Conservation (phyloP, 2,329 filamentous ascomycete genomes). For the Aaosphaeria arxii region DNA sequence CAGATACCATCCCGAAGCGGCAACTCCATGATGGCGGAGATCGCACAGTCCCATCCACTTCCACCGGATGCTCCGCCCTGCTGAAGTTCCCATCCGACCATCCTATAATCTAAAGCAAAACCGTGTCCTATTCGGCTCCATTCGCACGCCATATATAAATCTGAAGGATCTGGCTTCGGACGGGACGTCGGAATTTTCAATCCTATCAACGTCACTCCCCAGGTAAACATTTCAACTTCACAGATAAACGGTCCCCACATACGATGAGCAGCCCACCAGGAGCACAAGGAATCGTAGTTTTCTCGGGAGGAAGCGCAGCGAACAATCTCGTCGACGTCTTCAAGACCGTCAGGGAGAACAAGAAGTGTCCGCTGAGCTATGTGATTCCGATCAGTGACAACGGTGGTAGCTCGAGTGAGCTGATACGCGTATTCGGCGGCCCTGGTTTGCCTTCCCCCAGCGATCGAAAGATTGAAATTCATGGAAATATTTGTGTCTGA, state of each 20-base stretch:
- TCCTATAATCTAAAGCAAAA: too few relatives aligned
- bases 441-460: constrained; percentile 58
- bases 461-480: constrained; percentile 12
- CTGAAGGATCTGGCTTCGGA: too few relatives aligned
- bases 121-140: too few relatives aligned
- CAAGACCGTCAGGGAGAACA: constrained; percentile 57
- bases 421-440: constrained; percentile 91
- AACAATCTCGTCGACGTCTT: constrained; percentile 94
- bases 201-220: too few relatives aligned
- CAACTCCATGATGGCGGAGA: too few relatives aligned
- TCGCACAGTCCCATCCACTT: too few relatives aligned
- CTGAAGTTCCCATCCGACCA: too few relatives aligned
- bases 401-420: constrained; percentile 87
- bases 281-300: constrained; percentile 68
- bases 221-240: constrained; percentile 1
- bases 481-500: neutral
- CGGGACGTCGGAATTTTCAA: too few relatives aligned
- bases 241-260: neutral
- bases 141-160: too few relatives aligned
- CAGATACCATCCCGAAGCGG: too few relatives aligned
- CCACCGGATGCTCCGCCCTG: too few relatives aligned
- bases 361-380: constrained; percentile 69
- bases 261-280: constrained; percentile 23
- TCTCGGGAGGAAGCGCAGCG: constrained; percentile 90
- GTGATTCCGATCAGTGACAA: constrained; percentile 96